Evolutionary conservation across 139 green algal species (phyloP), one percentile per base, ranked within the genome.

Genomic region (Ettlia oleoabundans): DNA sequence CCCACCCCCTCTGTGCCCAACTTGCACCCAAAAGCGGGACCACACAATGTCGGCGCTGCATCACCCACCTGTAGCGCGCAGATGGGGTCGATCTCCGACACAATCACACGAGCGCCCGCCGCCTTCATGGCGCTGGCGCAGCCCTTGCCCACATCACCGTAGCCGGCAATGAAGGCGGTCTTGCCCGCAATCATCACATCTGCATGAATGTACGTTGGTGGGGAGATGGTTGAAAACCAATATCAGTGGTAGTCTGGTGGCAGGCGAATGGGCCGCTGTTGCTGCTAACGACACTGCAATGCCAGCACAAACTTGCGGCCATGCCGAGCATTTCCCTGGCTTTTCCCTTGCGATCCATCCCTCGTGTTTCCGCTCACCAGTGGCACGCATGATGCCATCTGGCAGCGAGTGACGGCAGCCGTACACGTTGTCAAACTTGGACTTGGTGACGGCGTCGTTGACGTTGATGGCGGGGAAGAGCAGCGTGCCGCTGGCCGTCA

Each of bases 351-450:
- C n/a, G 5, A 28, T 9, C 62, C 62, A n/a, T 41, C 26, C 28
- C 62, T 40, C 28, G 4, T n/a, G 61, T 9, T 28, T 33, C n/a
- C 7, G 0, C 73, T 53, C 73, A 80, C 73, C 97, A 22, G 97
- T 99, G 69, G 97, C 97, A 68, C 97, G 93, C 97, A 99, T 99
- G 90, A 99, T 97, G 86, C 97, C 97, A 84, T 99, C 97, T 26
- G 97, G 97, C 72, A 99, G 95, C 19, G 96, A 99, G 95, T 99
- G 97, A 80, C 96, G 92, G 94, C 97, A 99, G 85, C 97, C 97
- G 87, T 99, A 99, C 88, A 99, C 92, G 91, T 99, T 99, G 94
- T 99, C 97, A 72, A 99, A 99, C 94, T 99, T 99, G 91, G 94
- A 98, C 94, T 99, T 99, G 88, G 97, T 99, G 35, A 99, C 97